phyloP scores from a whole-genome alignment of 139 green algal genomes.

The Medakamo hakoo region DNA sequence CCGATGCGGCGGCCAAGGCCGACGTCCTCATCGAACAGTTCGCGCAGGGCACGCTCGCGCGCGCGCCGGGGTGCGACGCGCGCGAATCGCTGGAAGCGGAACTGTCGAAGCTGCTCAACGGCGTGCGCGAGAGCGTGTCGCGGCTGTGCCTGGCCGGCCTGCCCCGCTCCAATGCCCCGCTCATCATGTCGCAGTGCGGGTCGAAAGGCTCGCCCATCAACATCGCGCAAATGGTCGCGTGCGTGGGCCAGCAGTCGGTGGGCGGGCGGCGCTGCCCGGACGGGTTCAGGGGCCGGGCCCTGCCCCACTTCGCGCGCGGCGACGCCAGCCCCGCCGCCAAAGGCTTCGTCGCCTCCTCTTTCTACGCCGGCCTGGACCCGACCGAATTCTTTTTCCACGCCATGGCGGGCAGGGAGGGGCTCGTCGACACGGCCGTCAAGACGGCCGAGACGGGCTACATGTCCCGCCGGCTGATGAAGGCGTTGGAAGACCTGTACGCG shows the following conservation, averaged over 20 bases:
- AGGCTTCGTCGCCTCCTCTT: conserved; percentile 93
- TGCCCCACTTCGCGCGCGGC: conserved; percentile 78
- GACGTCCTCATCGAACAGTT: conserved; percentile 48
- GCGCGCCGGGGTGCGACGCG: conserved; percentile 71
- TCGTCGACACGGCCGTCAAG: conserved; percentile 98
- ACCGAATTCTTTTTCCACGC: conserved; percentile 99
- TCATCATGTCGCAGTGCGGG: conserved; percentile 95
- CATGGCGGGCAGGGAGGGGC: conserved; percentile 84
- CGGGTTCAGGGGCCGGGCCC: conserved; percentile 72
- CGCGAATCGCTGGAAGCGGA: conserved; percentile 72
- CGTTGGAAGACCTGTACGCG: conserved; percentile 86
- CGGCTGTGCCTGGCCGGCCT: conserved; percentile 79
- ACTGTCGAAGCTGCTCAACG: conserved; percentile 77
- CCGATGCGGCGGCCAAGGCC: conserved; percentile 52
- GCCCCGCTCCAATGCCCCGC: conserved; percentile 64
- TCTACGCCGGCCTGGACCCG: conserved; percentile 78
- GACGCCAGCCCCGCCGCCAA: conserved; percentile 51
- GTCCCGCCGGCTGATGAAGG: conserved; percentile 93
- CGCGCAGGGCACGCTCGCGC: conserved; percentile 48
- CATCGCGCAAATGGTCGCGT: conserved; percentile 97
- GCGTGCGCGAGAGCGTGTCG: conserved; percentile 59
- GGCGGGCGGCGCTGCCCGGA: conserved; percentile 77
- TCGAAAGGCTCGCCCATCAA: conserved; percentile 93
- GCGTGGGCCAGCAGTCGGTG: conserved; percentile 93
- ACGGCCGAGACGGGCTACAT: conserved; percentile 98